These are phyloP conservation scores for Mucor piriformis DNA, from an alignment of 371 early-diverging fungal genomes.

Conservation along the genomic window DNA sequence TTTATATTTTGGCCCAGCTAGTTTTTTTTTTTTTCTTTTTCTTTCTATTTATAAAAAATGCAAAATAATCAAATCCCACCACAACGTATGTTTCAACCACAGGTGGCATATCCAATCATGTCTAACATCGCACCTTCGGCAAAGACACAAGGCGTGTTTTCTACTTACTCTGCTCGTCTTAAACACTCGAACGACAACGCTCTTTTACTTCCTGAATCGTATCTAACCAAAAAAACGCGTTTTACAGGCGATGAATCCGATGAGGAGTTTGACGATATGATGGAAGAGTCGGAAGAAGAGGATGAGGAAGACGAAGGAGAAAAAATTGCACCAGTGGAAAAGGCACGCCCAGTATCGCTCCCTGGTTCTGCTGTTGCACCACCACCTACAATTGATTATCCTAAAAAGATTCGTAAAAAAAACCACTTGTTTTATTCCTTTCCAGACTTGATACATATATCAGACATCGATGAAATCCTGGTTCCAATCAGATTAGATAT, in stretches of 20 bases:
- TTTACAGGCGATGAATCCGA: slow-evolving; percentile 34
- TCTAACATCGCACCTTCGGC: slow-evolving; percentile 21
- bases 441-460: slow-evolving; percentile 52
- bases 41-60: slow-evolving; percentile 5
- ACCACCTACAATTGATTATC: slow-evolving; percentile 6
- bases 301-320: slow-evolving; percentile 5
- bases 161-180: slow-evolving; percentile 48
- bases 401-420: slow-evolving; percentile 38
- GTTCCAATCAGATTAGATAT: slow-evolving; percentile 84
- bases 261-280: slow-evolving; percentile 40
- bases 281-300: slow-evolving; percentile 29
- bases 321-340: neutral
- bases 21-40: slow-evolving; percentile 3
- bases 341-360: neutral
- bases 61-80: slow-evolving; percentile 14
- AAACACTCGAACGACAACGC: slow-evolving; percentile 51
- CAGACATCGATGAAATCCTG: slow-evolving; percentile 63
- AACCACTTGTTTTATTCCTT: slow-evolving; percentile 29
- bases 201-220: slow-evolving; percentile 45
- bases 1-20: no score
- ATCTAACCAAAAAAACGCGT: slow-evolving; percentile 36
- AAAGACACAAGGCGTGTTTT: slow-evolving; percentile 44
- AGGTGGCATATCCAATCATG: slow-evolving; percentile 27
- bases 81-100: slow-evolving; percentile 16
- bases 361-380: slow-evolving; percentile 1